A percentile compares a stretch with the other conserved stretches of the same genome.
Evolutionary conservation across 257 asterid species (phyloP).

Genomic region (Rhazya stricta): DNA sequence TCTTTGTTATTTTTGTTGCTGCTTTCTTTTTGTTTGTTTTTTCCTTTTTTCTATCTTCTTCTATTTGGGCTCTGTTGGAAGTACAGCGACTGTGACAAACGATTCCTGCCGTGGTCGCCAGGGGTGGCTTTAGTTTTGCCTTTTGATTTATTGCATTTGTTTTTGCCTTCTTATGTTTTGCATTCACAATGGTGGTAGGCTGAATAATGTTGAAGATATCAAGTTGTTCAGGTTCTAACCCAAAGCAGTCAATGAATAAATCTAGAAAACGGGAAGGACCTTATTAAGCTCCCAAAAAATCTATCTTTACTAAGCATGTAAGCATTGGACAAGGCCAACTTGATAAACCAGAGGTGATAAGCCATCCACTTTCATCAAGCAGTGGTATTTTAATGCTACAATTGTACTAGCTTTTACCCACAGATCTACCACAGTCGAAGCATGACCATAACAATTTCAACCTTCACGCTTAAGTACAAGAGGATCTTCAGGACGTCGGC

Average conservation of each 20-base stretch:
- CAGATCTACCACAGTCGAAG: conserved; percentile 80
- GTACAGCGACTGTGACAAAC: too few species aligned
- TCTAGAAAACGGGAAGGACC: background rate
- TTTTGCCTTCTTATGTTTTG: too few species aligned
- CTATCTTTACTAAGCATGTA: background rate
- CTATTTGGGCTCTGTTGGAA: too few species aligned
- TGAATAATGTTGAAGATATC: background rate
- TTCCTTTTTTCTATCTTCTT: too few species aligned
- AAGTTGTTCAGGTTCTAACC: background rate
- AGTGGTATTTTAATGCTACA: conserved; percentile 59
- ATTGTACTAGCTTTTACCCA: conserved; percentile 76
- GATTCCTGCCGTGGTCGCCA: too few species aligned
- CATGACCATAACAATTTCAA: conserved; percentile 66
- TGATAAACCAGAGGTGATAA: conserved; percentile 36
- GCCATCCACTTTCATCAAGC: conserved; percentile 78
- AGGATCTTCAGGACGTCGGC: conserved; percentile 69
- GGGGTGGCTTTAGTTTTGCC: too few species aligned
- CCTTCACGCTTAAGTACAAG: conserved; percentile 55
- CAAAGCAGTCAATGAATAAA: background rate
- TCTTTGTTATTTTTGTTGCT: too few species aligned
- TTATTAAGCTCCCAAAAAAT: background rate
- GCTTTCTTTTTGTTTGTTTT: too few species aligned
- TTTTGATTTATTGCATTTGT: too few species aligned
- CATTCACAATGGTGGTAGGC: too few species aligned
- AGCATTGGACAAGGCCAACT: background rate